Evolutionary conservation across 78 protist genomes (phyloP), one percentile per base, ranked within the genome.

Genomic region (Pelomyxa schiedti): DNA sequence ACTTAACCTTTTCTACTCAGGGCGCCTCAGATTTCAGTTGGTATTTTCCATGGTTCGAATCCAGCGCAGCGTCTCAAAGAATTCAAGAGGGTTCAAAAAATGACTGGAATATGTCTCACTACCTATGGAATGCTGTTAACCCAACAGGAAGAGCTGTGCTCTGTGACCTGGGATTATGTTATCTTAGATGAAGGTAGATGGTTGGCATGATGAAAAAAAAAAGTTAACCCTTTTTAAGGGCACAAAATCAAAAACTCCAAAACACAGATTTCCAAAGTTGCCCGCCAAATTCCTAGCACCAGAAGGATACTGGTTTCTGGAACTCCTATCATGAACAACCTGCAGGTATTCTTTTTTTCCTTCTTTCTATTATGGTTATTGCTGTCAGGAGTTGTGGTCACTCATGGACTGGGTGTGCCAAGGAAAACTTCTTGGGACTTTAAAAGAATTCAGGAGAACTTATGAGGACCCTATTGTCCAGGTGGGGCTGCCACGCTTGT

Each of bases 321-420:
- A 35, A 86, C 90, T 24, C 90, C 90, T 35, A 39, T 86, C 39
- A 81, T 77, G 68, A 86, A 86, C 78, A 76, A 74, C 38, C 82
- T 86, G 32, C 29, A 52, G 63, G 63, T n/a, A n/a, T n/a, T n/a
- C n/a, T n/a, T n/a, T 52, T 24, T 24, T 52, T 52, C 24, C 24
- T 24, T 52, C 24, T n/a, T 52, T 52, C 24, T n/a, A n/a, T 24
- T 52, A n/a, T 24, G 63, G 24, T 52, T 52, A n/a, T 52, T 52
- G 36, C 16, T 16, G 24, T 22, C n/a, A 3, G 30, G 90, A 85
- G 52, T 64, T 85, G 29, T 75, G 86, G 84, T 36, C 90, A 8
- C 77, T 85, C n/a, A 7, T 70, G 4, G 72, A 75, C 74, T 79
- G 30, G 53, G 52, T 41, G 5, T 0, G 1, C 67, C 37, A 43